Base-by-base conservation (phyloP, 345 rosid species). In the Combretum micranthum region DNA sequence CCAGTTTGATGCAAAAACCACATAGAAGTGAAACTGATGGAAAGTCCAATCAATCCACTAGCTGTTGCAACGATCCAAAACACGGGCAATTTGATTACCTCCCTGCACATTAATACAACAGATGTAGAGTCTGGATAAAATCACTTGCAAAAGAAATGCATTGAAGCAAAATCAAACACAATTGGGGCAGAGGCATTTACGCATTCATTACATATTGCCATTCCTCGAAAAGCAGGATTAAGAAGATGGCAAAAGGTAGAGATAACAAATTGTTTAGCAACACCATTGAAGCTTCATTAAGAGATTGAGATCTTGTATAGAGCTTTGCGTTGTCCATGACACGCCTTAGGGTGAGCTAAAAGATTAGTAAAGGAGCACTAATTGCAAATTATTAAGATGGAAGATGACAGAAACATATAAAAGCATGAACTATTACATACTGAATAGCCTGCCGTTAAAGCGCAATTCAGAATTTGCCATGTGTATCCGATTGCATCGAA, bases 1-100 rank as follows among this genome's bases (percentile, higher is more conserved):
- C 98, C 90, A 16, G 98, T 92, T 83, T 92, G 96, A 72, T 73
- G 83, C 63, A 92, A 56, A 69, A 92, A 92, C 98, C 98, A 92
- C 87, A 92, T 77, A 20, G 98, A 92, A 15, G 96, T 86, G 81
- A 92, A 88, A 79, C 96, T 92, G 48, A 86, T 88, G 23, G 96
- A 88, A 9, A 92, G 87, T 65, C 96, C 98, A 42, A 92, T 79
- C 15, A 92, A 73, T 21, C 97, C 99, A 52, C 97, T 86, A 13
- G 77, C 85, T 63, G 98, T 92, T 61, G 91, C 87, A 12, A 74
- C 77, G 17, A 88, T 72, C 96, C 98, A 92, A 64, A 92, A 92
- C 85, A 81, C 78, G 50, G 90, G 83, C 71, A 78, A 59, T 64
- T 55, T 75, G 48, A 80, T 75, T 61, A 86, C 84, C 45, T 84